Evolutionary conservation across 192 early-diverging fungal species (phyloP).

Genomic region (Umbelopsis sp.): DNA sequence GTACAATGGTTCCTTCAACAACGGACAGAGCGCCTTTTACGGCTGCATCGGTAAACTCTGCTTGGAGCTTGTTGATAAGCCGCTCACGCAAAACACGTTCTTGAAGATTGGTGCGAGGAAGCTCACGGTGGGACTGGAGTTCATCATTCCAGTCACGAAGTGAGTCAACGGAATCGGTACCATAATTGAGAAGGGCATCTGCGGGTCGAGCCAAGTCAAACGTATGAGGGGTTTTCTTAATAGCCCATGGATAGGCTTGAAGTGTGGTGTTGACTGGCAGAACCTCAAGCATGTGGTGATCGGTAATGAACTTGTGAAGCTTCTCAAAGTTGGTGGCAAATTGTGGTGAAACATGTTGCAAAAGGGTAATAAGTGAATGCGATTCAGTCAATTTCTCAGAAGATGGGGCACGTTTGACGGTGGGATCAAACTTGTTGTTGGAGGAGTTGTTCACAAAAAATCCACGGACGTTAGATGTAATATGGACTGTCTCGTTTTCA

Average conservation of each 20-base stretch:
- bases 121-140: constrained; percentile 83
- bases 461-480: constrained; percentile 82
- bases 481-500: constrained; percentile 79
- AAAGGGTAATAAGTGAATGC: constrained; percentile 71
- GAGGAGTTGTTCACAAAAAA: constrained; percentile 90
- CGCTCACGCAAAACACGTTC: constrained; percentile 88
- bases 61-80: constrained; percentile 78
- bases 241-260: constrained; percentile 84
- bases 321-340: constrained; percentile 71
- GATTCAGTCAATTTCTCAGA: constrained; percentile 44
- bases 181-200: constrained; percentile 62
- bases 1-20: constrained; percentile 73
- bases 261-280: constrained; percentile 67
- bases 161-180: constrained; percentile 62
- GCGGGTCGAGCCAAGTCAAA: constrained; percentile 67
- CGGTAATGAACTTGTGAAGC: constrained; percentile 63
- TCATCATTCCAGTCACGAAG: constrained; percentile 98
- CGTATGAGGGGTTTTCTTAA: constrained; percentile 53
- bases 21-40: constrained; percentile 81
- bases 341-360: constrained; percentile 64
- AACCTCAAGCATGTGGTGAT: constrained; percentile 78
- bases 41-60: constrained; percentile 93
- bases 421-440: constrained; percentile 65
- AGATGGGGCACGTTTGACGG: constrained; percentile 36
- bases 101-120: constrained; percentile 72